These are phyloP conservation scores for Fusarium anguioides DNA, from an alignment of 2,329 filamentous ascomycete genomes.

Conservation along the genomic window DNA sequence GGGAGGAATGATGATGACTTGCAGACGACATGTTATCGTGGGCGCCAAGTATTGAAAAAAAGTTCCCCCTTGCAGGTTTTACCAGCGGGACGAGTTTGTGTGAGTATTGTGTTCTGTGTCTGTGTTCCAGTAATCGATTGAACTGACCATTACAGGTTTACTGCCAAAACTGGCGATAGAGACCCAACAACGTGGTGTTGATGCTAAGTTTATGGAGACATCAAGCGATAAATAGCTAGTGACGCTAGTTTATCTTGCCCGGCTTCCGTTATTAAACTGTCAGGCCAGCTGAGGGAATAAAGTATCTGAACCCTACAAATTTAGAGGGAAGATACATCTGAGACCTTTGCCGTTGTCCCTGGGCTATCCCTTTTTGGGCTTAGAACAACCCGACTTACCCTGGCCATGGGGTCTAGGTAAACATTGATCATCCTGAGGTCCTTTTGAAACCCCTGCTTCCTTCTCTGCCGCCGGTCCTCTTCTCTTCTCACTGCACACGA, in stretches of 20 bases:
- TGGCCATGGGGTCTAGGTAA: conserved; percentile 43
- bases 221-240: conserved; percentile 16
- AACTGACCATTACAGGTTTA: not conserved
- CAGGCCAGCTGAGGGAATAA: conserved; percentile 18
- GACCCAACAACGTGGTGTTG: conserved; percentile 22
- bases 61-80: conserved; percentile 16
- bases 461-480: not conserved
- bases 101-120: not conserved
- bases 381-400: conserved; percentile 31
- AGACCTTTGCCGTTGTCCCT: conserved; percentile 24
- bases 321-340: conserved; percentile 24
- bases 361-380: conserved; percentile 16
- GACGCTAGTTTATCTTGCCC: conserved; percentile 34
- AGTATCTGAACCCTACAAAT: conserved; percentile 26
- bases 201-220: conserved; percentile 11
- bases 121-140: not conserved
- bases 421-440: conserved; percentile 39
- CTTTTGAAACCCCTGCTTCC: conserved; percentile 28
- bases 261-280: conserved; percentile 44
- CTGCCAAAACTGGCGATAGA: conserved; percentile 6
- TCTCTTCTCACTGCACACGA: conserved; percentile 13
- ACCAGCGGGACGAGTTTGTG: not conserved
- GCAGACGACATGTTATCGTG: conserved; percentile 3
- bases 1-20: conserved; percentile 25
- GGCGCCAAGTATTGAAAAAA: not conserved